These are phyloP conservation scores for Vitis hybrid DNA, from an alignment of 177 flowering plant species.

Conservation along the genomic window DNA sequence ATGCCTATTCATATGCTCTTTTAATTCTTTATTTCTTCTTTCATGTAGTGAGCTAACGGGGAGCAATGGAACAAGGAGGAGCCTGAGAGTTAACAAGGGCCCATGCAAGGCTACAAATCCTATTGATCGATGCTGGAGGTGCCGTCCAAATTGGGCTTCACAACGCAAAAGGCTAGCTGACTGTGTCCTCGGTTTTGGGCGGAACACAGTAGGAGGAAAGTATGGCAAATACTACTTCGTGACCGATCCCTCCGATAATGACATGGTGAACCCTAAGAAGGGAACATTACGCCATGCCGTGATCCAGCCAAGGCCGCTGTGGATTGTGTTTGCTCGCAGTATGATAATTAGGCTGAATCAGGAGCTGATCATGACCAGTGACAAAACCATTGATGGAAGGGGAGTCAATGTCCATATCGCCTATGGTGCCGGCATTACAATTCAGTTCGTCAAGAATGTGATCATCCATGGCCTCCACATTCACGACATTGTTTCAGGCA, in stretches of 20 bases:
- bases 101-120: slow-evolving; percentile 75
- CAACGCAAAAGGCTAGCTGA: slow-evolving; percentile 60
- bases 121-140: slow-evolving; percentile 91
- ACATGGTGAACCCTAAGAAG: slow-evolving; percentile 42
- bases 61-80: slow-evolving; percentile 57
- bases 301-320: slow-evolving; percentile 57
- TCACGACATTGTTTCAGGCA: slow-evolving; percentile 28
- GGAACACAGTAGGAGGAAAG: slow-evolving; percentile 41
- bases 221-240: slow-evolving; percentile 42
- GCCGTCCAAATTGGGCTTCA: slow-evolving; percentile 54
- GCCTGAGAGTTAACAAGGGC: slow-evolving; percentile 18
- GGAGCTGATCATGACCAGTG: slow-evolving; percentile 56
- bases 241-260: slow-evolving; percentile 42
- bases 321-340: slow-evolving; percentile 65
- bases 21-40: too few species aligned
- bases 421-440: slow-evolving; percentile 31
- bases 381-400: slow-evolving; percentile 85
- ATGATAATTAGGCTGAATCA: slow-evolving; percentile 63
- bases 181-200: slow-evolving; percentile 53
- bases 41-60: too few species aligned
- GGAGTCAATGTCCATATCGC: slow-evolving; percentile 28
- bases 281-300: slow-evolving; percentile 66
- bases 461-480: slow-evolving; percentile 36
- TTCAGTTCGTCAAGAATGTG: slow-evolving; percentile 31
- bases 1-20: too few species aligned